Conservation (phyloP, 352 stramenopile species). For the Pilasporangium apinafurcum region DNA sequence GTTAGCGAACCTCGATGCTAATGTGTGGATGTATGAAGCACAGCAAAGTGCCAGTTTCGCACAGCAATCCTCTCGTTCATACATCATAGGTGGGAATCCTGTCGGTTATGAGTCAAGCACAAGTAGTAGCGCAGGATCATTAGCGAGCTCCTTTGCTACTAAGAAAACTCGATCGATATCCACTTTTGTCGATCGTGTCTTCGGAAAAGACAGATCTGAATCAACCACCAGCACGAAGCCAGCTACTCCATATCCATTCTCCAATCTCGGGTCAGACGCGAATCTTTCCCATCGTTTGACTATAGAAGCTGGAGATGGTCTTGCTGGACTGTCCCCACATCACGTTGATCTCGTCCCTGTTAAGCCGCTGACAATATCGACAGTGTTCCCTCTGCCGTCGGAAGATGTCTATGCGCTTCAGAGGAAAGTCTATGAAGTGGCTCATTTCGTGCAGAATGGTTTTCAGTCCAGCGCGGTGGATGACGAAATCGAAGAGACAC, state of each 20-base stretch:
- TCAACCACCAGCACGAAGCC: slow-evolving; percentile 9
- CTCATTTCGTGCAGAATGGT: slow-evolving; percentile 58
- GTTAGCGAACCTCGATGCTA: slow-evolving; percentile 68
- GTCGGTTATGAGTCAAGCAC: slow-evolving; percentile 20
- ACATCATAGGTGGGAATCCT: slow-evolving; percentile 14
- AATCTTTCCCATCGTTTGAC: slow-evolving; percentile 4
- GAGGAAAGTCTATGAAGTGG: slow-evolving; percentile 68
- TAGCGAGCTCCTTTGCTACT: too few species aligned
- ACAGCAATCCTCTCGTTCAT: too few species aligned
- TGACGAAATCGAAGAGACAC: slow-evolving; percentile 48
- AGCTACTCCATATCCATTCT: slow-evolving; percentile 9
- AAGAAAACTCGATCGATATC: slow-evolving; percentile 22
- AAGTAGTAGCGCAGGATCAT: slow-evolving; percentile 26
- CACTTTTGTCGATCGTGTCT: slow-evolving; percentile 18
- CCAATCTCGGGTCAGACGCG: slow-evolving; percentile 7
- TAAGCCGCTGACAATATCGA: slow-evolving; percentile 59
- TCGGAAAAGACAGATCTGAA: slow-evolving; percentile 26
- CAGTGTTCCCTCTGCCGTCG: slow-evolving; percentile 67
- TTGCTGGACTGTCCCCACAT: slow-evolving; percentile 21
- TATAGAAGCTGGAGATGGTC: slow-evolving; percentile 11
- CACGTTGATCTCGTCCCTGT: slow-evolving; percentile 47
- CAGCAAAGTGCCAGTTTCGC: slow-evolving; percentile 12
- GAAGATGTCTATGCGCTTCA: slow-evolving; percentile 67
- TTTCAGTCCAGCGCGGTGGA: slow-evolving; percentile 63
- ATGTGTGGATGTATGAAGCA: slow-evolving; percentile 67